These are phyloP conservation scores for Flammula alnicola DNA, from an alignment of 1,284 basidiomycete genomes.

Conservation along the genomic window DNA sequence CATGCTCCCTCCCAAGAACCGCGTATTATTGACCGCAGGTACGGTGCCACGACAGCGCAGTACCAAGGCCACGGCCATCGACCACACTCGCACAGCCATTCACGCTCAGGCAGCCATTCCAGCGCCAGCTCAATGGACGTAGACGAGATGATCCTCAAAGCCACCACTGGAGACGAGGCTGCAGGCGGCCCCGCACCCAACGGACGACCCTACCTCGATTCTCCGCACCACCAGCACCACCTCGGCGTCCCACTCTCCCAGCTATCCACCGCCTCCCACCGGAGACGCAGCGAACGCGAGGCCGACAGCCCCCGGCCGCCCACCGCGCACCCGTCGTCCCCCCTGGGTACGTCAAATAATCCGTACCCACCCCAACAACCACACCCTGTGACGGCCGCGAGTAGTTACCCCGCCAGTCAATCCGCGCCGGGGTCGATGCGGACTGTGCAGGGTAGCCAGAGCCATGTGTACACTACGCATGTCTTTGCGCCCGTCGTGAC, in stretches of 20 bases:
- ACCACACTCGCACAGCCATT: slow-evolving; percentile 25
- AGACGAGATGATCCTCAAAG: slow-evolving; percentile 68
- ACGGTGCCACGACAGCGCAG: slow-evolving; percentile 1
- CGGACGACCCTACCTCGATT: slow-evolving; percentile 17
- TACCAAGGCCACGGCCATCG: slow-evolving; percentile 16
- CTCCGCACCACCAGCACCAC: slow-evolving; percentile 3
- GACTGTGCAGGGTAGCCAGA: slow-evolving; percentile 42
- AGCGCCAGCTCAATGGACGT: slow-evolving; percentile 44
- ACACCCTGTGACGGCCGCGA: no score
- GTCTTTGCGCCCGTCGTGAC: slow-evolving; percentile 72
- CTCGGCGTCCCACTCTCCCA: background rate
- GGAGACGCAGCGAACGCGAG: no score
- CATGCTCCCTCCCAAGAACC: no score
- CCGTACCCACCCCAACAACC: no score
- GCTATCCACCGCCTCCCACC: no score
- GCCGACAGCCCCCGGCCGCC: no score
- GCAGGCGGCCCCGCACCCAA: slow-evolving; percentile 10
- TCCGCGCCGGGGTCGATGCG: slow-evolving; percentile 16
- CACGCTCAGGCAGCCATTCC: slow-evolving; percentile 41
- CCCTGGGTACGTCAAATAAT: no score
- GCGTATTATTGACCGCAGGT: slow-evolving; percentile 20
- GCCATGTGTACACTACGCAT: slow-evolving; percentile 62
- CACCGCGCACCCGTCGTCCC: no score
- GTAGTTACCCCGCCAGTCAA: background rate
- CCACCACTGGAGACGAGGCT: slow-evolving; percentile 42